phyloP scores from a whole-genome alignment of 345 rosid species.

The Hirschfeldia incana region DNA sequence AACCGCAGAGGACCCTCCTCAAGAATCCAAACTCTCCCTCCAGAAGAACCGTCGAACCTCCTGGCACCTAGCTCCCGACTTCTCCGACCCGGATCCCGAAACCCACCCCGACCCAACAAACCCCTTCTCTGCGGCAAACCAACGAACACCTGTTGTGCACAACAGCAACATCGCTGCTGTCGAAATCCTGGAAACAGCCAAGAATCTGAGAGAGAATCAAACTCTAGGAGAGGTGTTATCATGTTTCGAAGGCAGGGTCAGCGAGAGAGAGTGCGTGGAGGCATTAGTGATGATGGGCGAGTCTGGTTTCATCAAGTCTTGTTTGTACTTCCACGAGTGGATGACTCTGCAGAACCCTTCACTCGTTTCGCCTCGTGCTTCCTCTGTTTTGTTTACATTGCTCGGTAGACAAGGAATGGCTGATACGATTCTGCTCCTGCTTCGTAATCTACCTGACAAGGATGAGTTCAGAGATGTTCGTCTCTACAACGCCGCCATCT shows the following conservation, averaged over 20 bases:
- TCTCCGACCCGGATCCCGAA: constrained; percentile 35
- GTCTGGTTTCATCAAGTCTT: constrained; percentile 50
- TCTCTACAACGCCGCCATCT: constrained; percentile 77
- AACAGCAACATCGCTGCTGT: constrained; percentile 34
- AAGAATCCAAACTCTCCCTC: constrained; percentile 52
- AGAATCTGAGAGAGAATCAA: constrained; percentile 49
- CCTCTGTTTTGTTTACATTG: constrained; percentile 64
- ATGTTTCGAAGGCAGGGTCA: constrained; percentile 47
- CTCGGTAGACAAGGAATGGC: constrained; percentile 68
- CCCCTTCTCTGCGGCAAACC: constrained; percentile 13
- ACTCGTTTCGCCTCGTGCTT: constrained; percentile 63
- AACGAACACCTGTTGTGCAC: constrained; percentile 26
- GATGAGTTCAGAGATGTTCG: constrained; percentile 61
- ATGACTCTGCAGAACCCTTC: constrained; percentile 77
- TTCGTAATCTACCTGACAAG: constrained; percentile 62
- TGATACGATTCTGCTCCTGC: constrained; percentile 51
- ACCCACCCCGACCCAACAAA: background rate
- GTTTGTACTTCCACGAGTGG: constrained; percentile 83
- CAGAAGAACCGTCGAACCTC: constrained; percentile 67
- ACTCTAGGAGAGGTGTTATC: constrained; percentile 71
- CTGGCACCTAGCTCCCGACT: constrained; percentile 61
- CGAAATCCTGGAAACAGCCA: constrained; percentile 58
- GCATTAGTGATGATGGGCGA: constrained; percentile 60
- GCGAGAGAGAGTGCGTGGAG: constrained; percentile 52
- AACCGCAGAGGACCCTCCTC: constrained; percentile 46